Evolutionary conservation across 169 alveolate genomes (phyloP), one percentile per base, ranked within the genome.

Genomic region (Eimeria brunetti): DNA sequence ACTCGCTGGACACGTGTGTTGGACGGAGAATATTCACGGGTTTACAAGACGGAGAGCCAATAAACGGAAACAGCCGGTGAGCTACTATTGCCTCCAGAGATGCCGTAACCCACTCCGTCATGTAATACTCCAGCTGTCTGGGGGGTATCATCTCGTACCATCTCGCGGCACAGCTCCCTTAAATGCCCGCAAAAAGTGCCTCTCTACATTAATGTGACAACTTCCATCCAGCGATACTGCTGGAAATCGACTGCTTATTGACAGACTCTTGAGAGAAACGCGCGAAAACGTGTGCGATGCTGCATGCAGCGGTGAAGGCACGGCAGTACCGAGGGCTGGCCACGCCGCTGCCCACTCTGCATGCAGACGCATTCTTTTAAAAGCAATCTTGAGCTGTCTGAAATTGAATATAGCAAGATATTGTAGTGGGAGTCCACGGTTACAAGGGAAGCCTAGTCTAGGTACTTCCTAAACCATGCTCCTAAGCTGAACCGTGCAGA

Each of bases 31-130:
- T 60, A 22, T 84, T 84, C 36, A 84, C 91, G 20, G 78, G 91
- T 60, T 60, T 56, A 30, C 73, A 20, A 36, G 80, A 84, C n/a
- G 75, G 91, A 11, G 80, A 56, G 18, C 91, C 91, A 58, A 84
- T 56, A 9, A 7, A 38, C 20, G 91, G 91, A 60, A 84, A 84
- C 41, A 84, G 38, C 67, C 91, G 75, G 46, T 84, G 58, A 16
- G 91, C 60, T 58, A 56, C 41, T 8, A 84, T 84, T 56, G 91
- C 91, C 60, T 84, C 91, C 67, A 84, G 78, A 84, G 91, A 58
- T 58, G 91, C 91, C 27, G 80, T 56, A 30, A 84, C 91, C 91
- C 91, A 84, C 60, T 84, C 91, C 27, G 91, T 84, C 91, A 84
- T 36, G 80, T 58, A 84, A 80, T 84, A 84, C 18, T 84, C 91